A percentile compares a stretch with the other conserved stretches of the same genome.
Conservation (phyloP, 768 basidiomycete species). For the Holtermannia corniformis region DNA sequence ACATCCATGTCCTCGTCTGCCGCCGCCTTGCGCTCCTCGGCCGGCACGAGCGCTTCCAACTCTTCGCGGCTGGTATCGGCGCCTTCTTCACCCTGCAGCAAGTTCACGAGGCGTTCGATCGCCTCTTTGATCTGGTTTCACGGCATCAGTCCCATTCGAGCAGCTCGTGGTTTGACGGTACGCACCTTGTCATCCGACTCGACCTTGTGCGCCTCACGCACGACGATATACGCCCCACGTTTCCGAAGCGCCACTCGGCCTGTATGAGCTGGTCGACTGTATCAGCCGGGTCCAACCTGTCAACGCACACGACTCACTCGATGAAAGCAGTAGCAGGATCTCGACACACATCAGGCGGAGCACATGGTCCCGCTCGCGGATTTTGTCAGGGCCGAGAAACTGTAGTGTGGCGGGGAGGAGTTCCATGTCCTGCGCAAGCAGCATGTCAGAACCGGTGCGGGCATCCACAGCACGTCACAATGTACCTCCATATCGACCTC, state of each 20-base stretch:
- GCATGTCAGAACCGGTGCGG: neutral
- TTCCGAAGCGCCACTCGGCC: slow-evolving; percentile 71
- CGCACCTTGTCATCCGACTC: slow-evolving; percentile 70
- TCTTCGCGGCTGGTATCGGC: slow-evolving; percentile 40
- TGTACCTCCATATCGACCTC: slow-evolving; percentile 83
- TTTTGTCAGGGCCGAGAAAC: slow-evolving; percentile 75
- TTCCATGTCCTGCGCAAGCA: slow-evolving; percentile 63
- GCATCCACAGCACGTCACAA: slow-evolving; percentile 1
- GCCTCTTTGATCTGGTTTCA: slow-evolving; percentile 63
- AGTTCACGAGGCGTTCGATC: slow-evolving; percentile 74
- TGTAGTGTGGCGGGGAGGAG: slow-evolving; percentile 72
- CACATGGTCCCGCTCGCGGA: slow-evolving; percentile 64
- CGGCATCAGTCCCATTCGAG: neutral
- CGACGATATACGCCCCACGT: slow-evolving; percentile 77
- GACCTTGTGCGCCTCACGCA: slow-evolving; percentile 63
- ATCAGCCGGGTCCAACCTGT: neutral
- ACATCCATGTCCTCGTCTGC: slow-evolving; percentile 55
- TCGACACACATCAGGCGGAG: slow-evolving; percentile 80
- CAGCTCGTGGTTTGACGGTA: slow-evolving; percentile 3
- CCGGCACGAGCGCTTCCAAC: slow-evolving; percentile 57
- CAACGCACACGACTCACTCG: slow-evolving; percentile 45
- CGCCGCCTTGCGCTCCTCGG: neutral
- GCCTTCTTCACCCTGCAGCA: slow-evolving; percentile 49
- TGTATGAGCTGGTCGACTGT: slow-evolving; percentile 52
- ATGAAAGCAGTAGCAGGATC: slow-evolving; percentile 75